Conservation (phyloP, 768 basidiomycete genomes). For the Podaxis carcinomalis region DNA sequence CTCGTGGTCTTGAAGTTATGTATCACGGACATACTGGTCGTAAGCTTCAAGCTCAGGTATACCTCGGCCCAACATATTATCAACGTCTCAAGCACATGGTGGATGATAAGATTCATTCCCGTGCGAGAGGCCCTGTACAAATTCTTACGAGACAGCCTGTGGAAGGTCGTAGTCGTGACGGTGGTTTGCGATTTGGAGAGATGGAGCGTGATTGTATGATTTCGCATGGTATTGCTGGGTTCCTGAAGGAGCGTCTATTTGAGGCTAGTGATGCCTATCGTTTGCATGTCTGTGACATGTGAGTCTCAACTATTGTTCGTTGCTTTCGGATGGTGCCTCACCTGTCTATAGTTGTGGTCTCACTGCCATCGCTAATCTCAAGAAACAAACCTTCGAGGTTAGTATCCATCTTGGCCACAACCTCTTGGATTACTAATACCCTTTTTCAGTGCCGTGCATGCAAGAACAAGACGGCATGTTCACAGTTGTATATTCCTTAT, state of each 20-base stretch:
- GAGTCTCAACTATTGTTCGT: slow-evolving; percentile 26
- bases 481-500: slow-evolving; percentile 91
- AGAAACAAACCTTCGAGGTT: slow-evolving; percentile 97
- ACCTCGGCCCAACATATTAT: slow-evolving; percentile 98
- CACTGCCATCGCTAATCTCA: slow-evolving; percentile 96
- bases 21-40: slow-evolving; percentile 98
- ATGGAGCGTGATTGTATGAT: slow-evolving; percentile 99
- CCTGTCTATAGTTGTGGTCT: slow-evolving; percentile 70
- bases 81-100: slow-evolving; percentile 99
- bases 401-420: slow-evolving; percentile 6
- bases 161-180: slow-evolving; percentile 97
- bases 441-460: slow-evolving; percentile 77
- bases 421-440: neutral
- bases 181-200: slow-evolving; percentile 99
- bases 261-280: slow-evolving; percentile 93
- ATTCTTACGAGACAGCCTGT: slow-evolving; percentile 97
- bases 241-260: slow-evolving; percentile 95
- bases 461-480: slow-evolving; percentile 94
- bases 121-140: slow-evolving; percentile 95
- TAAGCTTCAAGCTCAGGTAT: slow-evolving; percentile 96
- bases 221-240: slow-evolving; percentile 96
- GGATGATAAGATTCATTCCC: slow-evolving; percentile 98
- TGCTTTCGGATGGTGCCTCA: slow-evolving; percentile 9
- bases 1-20: slow-evolving; percentile 96
- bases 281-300: slow-evolving; percentile 96